Evolutionary conservation across 1,284 basidiomycete genomes (phyloP), one percentile per base, ranked within the genome.

Genomic region (Schizopora paradoxa): DNA sequence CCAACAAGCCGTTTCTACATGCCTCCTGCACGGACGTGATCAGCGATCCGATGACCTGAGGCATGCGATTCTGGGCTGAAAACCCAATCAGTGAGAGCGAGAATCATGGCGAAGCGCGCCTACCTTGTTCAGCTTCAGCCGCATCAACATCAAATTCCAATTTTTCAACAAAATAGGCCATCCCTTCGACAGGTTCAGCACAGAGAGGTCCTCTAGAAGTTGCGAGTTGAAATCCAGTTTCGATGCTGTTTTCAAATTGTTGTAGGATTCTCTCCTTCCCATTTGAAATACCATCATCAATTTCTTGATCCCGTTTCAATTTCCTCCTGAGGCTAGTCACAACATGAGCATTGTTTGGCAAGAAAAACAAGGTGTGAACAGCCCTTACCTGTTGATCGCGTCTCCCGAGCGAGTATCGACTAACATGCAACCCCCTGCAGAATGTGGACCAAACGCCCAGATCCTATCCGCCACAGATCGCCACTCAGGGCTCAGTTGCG

Each of bases 141-240:
- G 72, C 73, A 23, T 75, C 74, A 48, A 66, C 66, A 51, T 89
- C 78, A 14, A 94, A 67, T 29, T 77, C 71, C 7, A 94, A 62
- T 14, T 66, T 69, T 62, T 98, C 91, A 2, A 99, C 76, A 53
- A 95, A 88, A 67, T 87, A 99, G 0, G 86, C 92, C 68, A 99
- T 70, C 0, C 95, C 96, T 51, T 95, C 86, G 13, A 98, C 82
- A 1, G 96, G 96, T 62, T 99, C 96, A 5, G 86, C 87, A 55
- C 96, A 99, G 19, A 99, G 65, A 5, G 96, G 96, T 0, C 96
- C 96, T 64, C 94, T 89, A 59, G 90, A 86, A 0, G 86, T 89
- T 2, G 94, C 93, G 35, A 98, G 76, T 66, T 97, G 94, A 68
- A 99, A 99, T 1, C 94, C 96, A 2, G 85, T 86, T 62, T 98